A percentile compares a stretch with the other conserved stretches of the same genome.
These are phyloP conservation scores for Leishmania amazonensis DNA, from an alignment of 208 protist species.

Conservation along the genomic window DNA sequence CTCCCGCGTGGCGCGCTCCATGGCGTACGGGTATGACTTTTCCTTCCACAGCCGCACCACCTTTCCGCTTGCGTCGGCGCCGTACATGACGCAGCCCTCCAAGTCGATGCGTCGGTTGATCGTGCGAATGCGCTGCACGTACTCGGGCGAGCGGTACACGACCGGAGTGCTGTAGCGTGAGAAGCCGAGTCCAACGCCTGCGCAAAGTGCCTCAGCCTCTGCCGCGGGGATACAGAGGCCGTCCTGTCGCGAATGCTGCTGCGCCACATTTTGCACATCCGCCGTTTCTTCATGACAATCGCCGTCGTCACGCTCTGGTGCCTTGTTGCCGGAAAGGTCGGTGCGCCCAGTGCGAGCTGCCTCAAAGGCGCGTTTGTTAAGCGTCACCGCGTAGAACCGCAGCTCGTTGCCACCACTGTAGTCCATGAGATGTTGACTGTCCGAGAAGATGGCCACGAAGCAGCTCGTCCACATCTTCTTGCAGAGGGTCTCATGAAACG, in stretches of 20 bases:
- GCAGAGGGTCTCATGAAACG: constrained; percentile 35
- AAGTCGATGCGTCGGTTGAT: constrained; percentile 44
- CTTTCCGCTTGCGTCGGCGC: constrained; percentile 26
- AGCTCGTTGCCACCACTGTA: constrained; percentile 36
- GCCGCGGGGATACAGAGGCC: constrained; percentile 35
- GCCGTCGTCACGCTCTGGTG: neutral
- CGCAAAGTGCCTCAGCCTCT: constrained; percentile 23
- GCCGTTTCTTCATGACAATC: neutral
- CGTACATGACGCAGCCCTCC: constrained; percentile 71
- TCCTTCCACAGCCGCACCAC: constrained; percentile 61
- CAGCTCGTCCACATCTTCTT: constrained; percentile 41
- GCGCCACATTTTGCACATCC: neutral
- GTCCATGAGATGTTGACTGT: constrained; percentile 54
- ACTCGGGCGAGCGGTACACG: constrained; percentile 26
- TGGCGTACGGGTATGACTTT: constrained; percentile 51
- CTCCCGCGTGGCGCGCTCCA: constrained; percentile 68
- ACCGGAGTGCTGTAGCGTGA: constrained; percentile 15
- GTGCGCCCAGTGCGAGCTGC: neutral
- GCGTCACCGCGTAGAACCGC: constrained; percentile 57
- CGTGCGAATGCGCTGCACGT: constrained; percentile 30
- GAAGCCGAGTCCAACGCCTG: constrained; percentile 37
- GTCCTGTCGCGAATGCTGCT: constrained; percentile 10
- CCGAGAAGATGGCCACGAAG: constrained; percentile 53
- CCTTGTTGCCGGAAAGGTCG: neutral
- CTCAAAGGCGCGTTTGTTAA: constrained; percentile 14